Conservation (phyloP, 2,329 filamentous ascomycete genomes). For the Berkeleyomyces basicola region DNA sequence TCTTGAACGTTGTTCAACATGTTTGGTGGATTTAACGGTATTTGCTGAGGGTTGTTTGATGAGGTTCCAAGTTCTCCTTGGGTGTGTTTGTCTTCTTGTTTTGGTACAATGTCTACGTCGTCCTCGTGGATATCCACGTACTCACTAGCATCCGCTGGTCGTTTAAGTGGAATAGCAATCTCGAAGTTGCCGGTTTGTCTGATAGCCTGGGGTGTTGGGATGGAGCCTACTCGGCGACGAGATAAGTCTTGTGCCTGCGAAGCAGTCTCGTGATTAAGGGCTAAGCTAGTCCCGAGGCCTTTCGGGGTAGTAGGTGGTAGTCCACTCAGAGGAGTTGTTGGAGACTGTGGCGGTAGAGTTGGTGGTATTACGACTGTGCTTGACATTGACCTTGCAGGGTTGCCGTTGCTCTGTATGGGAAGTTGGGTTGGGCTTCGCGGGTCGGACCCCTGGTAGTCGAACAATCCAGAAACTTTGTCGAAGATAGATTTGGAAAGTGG, state of each 20-base stretch:
- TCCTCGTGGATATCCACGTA: conserved; percentile 21
- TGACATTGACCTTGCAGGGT: conserved; percentile 10
- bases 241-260: conserved; percentile 3
- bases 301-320: not conserved
- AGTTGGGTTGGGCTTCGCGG: not conserved
- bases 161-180: conserved; percentile 31
- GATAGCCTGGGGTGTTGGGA: conserved; percentile 11
- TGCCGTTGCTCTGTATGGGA: conserved; percentile 1
- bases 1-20: not conserved
- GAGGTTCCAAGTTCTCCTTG: not conserved
- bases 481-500: conserved; percentile 30
- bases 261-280: not conserved
- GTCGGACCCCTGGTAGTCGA: conserved; percentile 10
- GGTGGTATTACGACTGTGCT: conserved; percentile 12
- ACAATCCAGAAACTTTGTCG: conserved; percentile 21
- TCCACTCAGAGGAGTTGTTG: conserved; percentile 2
- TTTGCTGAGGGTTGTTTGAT: not conserved
- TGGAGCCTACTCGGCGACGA: conserved; percentile 9
- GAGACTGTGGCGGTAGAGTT: conserved; percentile 9
- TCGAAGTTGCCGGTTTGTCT: conserved; percentile 27
- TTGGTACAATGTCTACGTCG: not conserved
- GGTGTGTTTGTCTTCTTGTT: not conserved
- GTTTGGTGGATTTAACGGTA: not conserved
- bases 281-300: not conserved
- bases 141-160: conserved; percentile 22